Conservation (phyloP, 2,329 filamentous ascomycete genomes). For the Botryosphaeria agaves region DNA sequence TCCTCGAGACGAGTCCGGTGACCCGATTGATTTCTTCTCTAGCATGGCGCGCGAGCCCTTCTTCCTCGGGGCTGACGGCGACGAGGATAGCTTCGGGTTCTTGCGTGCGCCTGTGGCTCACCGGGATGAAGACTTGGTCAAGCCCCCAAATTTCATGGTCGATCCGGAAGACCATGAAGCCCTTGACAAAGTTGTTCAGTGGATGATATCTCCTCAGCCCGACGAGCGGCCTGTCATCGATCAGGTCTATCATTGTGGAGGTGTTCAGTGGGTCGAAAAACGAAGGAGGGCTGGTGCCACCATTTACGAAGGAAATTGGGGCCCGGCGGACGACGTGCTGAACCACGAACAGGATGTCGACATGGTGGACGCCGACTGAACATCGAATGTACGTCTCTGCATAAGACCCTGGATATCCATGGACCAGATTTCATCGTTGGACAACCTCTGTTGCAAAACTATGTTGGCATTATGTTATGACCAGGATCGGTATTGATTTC, state of each 20-base stretch:
- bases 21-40: slow-evolving; percentile 24
- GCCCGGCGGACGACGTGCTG: slow-evolving; percentile 51
- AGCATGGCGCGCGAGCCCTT: slow-evolving; percentile 9
- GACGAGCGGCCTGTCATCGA: slow-evolving; percentile 54
- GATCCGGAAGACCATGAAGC: slow-evolving; percentile 54
- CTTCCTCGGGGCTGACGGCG: slow-evolving; percentile 10
- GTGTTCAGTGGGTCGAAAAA: slow-evolving; percentile 61
- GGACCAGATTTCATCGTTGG: too few relatives aligned
- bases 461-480: too few relatives aligned
- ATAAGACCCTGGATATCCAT: too few relatives aligned
- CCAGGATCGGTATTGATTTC: too few relatives aligned
- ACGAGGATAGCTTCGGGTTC: slow-evolving; percentile 21
- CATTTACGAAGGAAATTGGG: slow-evolving; percentile 92
- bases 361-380: slow-evolving; percentile 49
- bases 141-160: slow-evolving; percentile 81
- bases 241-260: slow-evolving; percentile 54
- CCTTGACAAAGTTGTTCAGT: slow-evolving; percentile 67
- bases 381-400: too few relatives aligned
- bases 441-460: too few relatives aligned
- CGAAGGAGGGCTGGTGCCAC: slow-evolving; percentile 79
- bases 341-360: slow-evolving; percentile 35
- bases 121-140: slow-evolving; percentile 35
- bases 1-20: slow-evolving; percentile 56
- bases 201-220: slow-evolving; percentile 73
- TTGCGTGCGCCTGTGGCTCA: slow-evolving; percentile 12